Evolutionary conservation across 2,329 filamentous ascomycete genomes (phyloP), one percentile per base, ranked within the genome.

Genomic region (Diaporthe australafricana): DNA sequence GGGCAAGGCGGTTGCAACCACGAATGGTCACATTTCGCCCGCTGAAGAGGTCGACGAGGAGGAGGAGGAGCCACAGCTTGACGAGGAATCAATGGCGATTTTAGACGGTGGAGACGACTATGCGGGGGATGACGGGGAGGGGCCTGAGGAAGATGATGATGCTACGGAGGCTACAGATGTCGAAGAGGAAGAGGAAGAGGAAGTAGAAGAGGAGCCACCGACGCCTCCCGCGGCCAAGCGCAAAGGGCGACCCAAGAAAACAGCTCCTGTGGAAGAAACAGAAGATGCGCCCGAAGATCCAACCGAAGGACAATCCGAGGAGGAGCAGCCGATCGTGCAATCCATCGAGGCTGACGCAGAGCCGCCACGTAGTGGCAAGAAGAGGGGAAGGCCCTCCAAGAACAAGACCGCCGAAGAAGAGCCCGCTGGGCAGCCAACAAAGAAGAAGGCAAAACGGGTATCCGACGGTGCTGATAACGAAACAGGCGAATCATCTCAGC

Each of bases 51-150:
- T 77, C 1, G 77, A 82, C 77, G 74, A 76, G 2, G 79, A 78
- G 27, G 74, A 76, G 2, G 79, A 78, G 27, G 76, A 79, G 9
- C 72, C 14, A 55, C 80, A 25, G 16, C 75, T 74, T 16, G 73
- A 76, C 5, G 77, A 78, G n/a, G 75, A 76, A 20, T 72, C 72
- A 4, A 68, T 74, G 72, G 72, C 72, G 7, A 74, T 74, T 8
- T 77, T 82, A 20, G 74, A 77, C 27, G 78, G 76, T 52, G 75
- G 74, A 2, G 83, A 87, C 16, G 81, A 85, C 47, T 86, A 85
- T 3, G 79, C 56, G 20, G 81, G 63, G 16, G 77, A 78, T 42
- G 76, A 79, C 16, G 76, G 71, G 11, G 57, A 74, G n/a, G 70
- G 70, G 48, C 55, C 72, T 9, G 77, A 75, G 55, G 47, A 65